Base-by-base conservation (phyloP, 2,329 filamentous ascomycete species). In the Stenocarpella maydis region DNA sequence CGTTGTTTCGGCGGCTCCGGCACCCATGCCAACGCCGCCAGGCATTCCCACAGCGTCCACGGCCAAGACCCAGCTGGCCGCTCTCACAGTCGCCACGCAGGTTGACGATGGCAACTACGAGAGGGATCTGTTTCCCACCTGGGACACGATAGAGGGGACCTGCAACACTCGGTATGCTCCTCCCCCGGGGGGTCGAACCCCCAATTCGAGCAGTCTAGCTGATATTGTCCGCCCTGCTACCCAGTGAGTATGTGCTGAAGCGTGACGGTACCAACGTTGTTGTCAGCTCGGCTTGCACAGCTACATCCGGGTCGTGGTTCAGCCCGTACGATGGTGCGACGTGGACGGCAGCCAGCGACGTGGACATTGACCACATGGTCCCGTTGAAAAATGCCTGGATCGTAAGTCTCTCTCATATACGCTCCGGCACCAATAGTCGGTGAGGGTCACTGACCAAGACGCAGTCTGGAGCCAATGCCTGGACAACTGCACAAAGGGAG, bases 361-460 rank as follows among this genome's bases (percentile, higher is more conserved):
- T 96, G 1, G 92, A 95, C 74, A 95, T 96, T 70, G 93, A 96
- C 78, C 93, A 96, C 78, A 85, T 96, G 80, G 92, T 97, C 3
- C 92, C 93, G 0, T 78, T 97, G 71, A 90, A 91, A 77, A 93
- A 95, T 76, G 92, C 92, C 6, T 95, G 92, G 92, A 89, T 91
- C 71, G 87, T 90, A 73, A 75, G 84, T 80, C 5, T 24, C 28
- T 24, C 28, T 60, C 10, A 31, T 17, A 53, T n/a, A 17, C 12
- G 39, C 4, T 55, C 15, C 68, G 34, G 21, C n/a, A 12, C 14
- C 24, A 70, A 53, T n/a, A 45, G 19, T 15, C 34, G 67, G 26
- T 67, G 26, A 9, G 14, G 4, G 26, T 19, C 28, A 61, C 45
- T 66, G 15, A 39, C 15, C 15, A 50, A 52, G 49, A 45, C 47